These are phyloP conservation scores for Suillus subluteus DNA, from an alignment of 768 basidiomycete species.

Conservation along the genomic window DNA sequence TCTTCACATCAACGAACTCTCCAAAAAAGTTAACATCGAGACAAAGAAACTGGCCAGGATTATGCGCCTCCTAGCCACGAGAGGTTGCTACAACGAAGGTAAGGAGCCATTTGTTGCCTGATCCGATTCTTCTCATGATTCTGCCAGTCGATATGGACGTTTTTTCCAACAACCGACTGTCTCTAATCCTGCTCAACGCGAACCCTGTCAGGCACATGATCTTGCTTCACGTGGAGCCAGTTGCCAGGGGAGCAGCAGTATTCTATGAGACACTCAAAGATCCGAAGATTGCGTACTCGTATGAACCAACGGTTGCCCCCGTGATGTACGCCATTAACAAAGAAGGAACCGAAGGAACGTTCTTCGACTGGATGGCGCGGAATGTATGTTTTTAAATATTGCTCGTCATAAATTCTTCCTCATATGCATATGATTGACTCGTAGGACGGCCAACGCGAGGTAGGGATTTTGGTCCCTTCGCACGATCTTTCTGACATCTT, in stretches of 20 bases:
- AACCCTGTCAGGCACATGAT: slow-evolving; percentile 27
- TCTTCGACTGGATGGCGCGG: slow-evolving; percentile 29
- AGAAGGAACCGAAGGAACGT: slow-evolving; percentile 23
- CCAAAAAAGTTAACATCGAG: slow-evolving; percentile 24
- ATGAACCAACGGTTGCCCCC: slow-evolving; percentile 25
- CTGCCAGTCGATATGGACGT: slow-evolving; percentile 32
- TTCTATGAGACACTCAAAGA: slow-evolving; percentile 34
- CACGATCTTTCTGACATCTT: neutral
- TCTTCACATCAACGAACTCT: slow-evolving; percentile 33
- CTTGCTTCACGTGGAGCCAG: slow-evolving; percentile 22
- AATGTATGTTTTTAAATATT: slow-evolving; percentile 19
- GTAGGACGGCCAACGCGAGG: slow-evolving; percentile 26
- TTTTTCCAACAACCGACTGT: slow-evolving; percentile 40
- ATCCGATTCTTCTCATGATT: neutral
- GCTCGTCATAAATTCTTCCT: neutral
- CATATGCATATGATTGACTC: neutral
- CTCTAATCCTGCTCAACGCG: slow-evolving; percentile 29
- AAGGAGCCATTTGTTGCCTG: neutral
- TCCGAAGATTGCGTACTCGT: slow-evolving; percentile 20
- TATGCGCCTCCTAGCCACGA: slow-evolving; percentile 32
- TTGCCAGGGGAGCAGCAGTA: slow-evolving; percentile 21
- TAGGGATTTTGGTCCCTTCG: slow-evolving; percentile 7
- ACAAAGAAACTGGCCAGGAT: slow-evolving; percentile 33
- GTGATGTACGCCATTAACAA: slow-evolving; percentile 25
- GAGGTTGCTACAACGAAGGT: slow-evolving; percentile 39